phyloP scores from a whole-genome alignment of 192 early-diverging fungal species.

The Coemansia sp. region DNA sequence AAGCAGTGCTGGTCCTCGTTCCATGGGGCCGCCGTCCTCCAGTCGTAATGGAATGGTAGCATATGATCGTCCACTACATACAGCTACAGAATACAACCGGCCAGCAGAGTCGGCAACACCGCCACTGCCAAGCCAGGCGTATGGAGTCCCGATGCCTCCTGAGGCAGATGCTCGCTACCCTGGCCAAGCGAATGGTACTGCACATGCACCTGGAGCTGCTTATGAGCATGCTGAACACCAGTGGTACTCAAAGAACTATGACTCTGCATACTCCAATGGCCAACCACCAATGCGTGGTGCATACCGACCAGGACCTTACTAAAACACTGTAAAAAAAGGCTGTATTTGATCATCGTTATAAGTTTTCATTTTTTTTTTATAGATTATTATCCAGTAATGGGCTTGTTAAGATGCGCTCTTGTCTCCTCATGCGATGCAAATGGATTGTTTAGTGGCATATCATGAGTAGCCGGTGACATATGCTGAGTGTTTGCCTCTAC shows the following conservation, averaged over 20 bases:
- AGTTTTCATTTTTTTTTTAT: background rate
- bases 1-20: background rate
- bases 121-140: background rate
- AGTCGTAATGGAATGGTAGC: slow-evolving; percentile 2
- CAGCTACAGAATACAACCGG: slow-evolving; percentile 5
- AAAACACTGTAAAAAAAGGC: background rate
- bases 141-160: slow-evolving; percentile 2
- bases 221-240: slow-evolving; percentile 7
- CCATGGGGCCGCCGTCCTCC: background rate
- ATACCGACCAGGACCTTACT: slow-evolving; percentile 1
- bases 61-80: slow-evolving; percentile 1
- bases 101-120: background rate
- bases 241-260: slow-evolving; percentile 8
- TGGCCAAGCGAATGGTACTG: background rate
- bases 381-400: slow-evolving; percentile 28
- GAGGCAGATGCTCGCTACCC: slow-evolving; percentile 6
- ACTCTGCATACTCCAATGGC: slow-evolving; percentile 4
- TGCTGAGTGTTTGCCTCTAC: background rate
- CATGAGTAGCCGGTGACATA: background rate
- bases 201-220: background rate
- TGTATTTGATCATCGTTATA: background rate
- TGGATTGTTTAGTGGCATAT: background rate
- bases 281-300: slow-evolving; percentile 4
- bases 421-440: slow-evolving; percentile 1
- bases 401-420: slow-evolving; percentile 41